Percentiles rank a stretch among this genome's conserved stretches.
Conservation (phyloP, 2,329 filamentous ascomycete species). For the Aspergillus bombycis region DNA sequence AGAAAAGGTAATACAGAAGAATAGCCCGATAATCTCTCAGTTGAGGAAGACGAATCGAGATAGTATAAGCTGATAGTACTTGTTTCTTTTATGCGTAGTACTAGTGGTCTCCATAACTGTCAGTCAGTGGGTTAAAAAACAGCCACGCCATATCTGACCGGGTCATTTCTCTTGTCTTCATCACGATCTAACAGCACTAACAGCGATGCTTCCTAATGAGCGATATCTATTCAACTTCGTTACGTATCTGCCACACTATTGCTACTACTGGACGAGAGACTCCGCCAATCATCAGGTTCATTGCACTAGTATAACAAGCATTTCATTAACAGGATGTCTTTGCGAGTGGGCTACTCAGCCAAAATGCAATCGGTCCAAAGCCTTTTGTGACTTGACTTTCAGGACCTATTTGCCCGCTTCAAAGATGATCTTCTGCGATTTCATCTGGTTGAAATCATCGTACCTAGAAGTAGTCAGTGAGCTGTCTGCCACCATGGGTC, state of each 20-base stretch:
- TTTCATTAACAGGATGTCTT: not conserved
- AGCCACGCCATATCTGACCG: too few species aligned
- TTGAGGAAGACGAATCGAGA: not conserved
- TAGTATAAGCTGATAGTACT: too few species aligned
- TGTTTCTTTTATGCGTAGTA: too few species aligned
- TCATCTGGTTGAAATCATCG: slow-evolving; percentile 70
- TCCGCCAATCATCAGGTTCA: not conserved
- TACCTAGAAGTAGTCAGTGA: slow-evolving; percentile 49
- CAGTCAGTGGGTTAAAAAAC: too few species aligned
- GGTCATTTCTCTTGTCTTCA: too few species aligned
- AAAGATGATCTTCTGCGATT: slow-evolving; percentile 72
- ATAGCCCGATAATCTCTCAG: not conserved
- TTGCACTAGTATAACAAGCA: not conserved
- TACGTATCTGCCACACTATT: not conserved
- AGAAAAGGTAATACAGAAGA: not conserved
- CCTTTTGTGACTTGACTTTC: not conserved
- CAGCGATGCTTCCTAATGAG: too few species aligned
- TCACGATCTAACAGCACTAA: too few species aligned
- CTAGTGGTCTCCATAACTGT: too few species aligned
- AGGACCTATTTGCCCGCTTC: slow-evolving; percentile 36
- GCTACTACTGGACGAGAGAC: not conserved
- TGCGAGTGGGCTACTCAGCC: not conserved
- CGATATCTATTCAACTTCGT: too few species aligned
- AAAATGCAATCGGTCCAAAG: not conserved
- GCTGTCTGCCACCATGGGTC: too few species aligned